A percentile compares a stretch with the other conserved stretches of the same genome.
Conservation (phyloP, 768 basidiomycete species). For the Rickenella mellea region DNA sequence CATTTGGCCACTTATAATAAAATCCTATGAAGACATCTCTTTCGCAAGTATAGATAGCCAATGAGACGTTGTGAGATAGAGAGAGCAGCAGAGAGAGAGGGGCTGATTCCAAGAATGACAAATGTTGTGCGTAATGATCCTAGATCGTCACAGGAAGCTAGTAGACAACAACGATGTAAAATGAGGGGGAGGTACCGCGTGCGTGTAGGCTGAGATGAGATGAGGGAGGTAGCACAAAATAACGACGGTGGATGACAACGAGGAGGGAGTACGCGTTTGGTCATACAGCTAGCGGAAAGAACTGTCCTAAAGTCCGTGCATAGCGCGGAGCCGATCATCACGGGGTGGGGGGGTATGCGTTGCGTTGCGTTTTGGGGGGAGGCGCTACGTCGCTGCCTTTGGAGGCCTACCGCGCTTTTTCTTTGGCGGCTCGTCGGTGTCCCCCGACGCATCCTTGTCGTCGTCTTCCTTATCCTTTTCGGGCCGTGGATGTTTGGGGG, state of each 20-base stretch:
- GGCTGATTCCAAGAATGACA: slow-evolving; percentile 6
- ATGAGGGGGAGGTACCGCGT: too few species aligned
- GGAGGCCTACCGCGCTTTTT: slow-evolving; percentile 72
- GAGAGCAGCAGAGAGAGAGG: not conserved
- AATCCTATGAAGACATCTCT: slow-evolving; percentile 2
- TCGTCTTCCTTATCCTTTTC: slow-evolving; percentile 28
- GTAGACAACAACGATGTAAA: slow-evolving; percentile 18
- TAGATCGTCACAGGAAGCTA: slow-evolving; percentile 21
- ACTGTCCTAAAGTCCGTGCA: not conserved
- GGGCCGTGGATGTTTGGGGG: slow-evolving; percentile 45
- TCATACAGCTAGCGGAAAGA: not conserved
- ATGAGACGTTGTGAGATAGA: not conserved
- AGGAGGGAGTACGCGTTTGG: too few species aligned
- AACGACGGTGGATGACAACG: slow-evolving; percentile 9
- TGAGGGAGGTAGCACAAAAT: slow-evolving; percentile 7
- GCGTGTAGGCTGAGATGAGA: slow-evolving; percentile 9
- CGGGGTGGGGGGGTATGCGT: not conserved
- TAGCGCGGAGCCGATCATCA: not conserved
- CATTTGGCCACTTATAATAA: not conserved
- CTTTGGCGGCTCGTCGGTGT: slow-evolving; percentile 41
- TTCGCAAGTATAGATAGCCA: not conserved
- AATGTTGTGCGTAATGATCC: slow-evolving; percentile 24
- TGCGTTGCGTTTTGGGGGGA: not conserved
- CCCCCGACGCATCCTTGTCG: slow-evolving; percentile 26
- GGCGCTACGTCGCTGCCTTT: slow-evolving; percentile 33